These are phyloP conservation scores for Hanseniaspora jakobsenii DNA, from an alignment of 805 yeast genomes.

Conservation along the genomic window DNA sequence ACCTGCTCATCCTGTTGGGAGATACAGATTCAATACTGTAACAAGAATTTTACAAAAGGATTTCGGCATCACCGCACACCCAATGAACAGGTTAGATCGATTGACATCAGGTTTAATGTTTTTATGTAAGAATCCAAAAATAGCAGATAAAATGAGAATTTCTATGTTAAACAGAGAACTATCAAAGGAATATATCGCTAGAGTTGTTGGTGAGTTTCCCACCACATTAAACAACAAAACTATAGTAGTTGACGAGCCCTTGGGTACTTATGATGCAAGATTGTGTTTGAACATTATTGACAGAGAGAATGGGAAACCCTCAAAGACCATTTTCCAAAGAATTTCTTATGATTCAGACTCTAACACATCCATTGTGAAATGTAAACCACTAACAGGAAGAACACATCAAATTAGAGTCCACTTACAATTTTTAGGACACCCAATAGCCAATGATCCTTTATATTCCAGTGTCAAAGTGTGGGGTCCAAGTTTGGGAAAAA, in stretches of 20 bases:
- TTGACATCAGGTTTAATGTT: slow-evolving; percentile 91
- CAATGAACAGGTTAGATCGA: slow-evolving; percentile 81
- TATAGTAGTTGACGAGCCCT: slow-evolving; percentile 51
- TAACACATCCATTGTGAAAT: slow-evolving; percentile 49
- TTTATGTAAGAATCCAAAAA: slow-evolving; percentile 66
- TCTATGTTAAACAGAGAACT: slow-evolving; percentile 66
- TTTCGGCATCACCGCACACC: slow-evolving; percentile 53
- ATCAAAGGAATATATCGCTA: slow-evolving; percentile 70
- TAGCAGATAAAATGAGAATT: slow-evolving; percentile 63
- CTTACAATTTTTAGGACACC: slow-evolving; percentile 74
- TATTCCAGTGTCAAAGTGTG: slow-evolving; percentile 69
- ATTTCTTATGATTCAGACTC: slow-evolving; percentile 48
- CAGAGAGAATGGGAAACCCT: slow-evolving; percentile 40
- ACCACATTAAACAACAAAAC: slow-evolving; percentile 24
- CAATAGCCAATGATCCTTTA: slow-evolving; percentile 86
- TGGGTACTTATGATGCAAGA: slow-evolving; percentile 61
- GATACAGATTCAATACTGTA: slow-evolving; percentile 61
- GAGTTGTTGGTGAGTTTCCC: slow-evolving; percentile 86
- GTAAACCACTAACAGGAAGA: slow-evolving; percentile 82
- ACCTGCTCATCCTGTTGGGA: slow-evolving; percentile 93
- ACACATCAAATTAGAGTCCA: slow-evolving; percentile 95
- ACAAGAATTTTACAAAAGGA: slow-evolving; percentile 70
- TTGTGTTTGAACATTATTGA: slow-evolving; percentile 51
- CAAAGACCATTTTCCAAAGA: slow-evolving; percentile 58
- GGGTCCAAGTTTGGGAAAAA: slow-evolving; percentile 65